Percentiles rank a stretch among this genome's conserved stretches.
phyloP scores from a whole-genome alignment of 768 basidiomycete species.

The Boletus rubescentipes region DNA sequence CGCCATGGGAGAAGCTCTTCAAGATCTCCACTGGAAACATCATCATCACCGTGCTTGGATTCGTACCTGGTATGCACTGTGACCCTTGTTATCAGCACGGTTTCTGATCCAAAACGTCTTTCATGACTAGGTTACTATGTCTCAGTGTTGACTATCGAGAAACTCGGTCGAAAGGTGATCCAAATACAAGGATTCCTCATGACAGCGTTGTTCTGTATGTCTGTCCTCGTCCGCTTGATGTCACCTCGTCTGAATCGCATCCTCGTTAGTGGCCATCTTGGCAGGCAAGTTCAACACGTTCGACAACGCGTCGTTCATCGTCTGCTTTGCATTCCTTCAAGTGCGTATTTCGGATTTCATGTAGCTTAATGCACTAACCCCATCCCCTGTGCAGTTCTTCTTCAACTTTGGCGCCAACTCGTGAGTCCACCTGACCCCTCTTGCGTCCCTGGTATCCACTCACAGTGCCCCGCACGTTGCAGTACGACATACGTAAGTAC shows the following conservation, averaged over 20 bases:
- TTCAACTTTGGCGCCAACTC: slow-evolving; percentile 81
- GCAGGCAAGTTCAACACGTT: slow-evolving; percentile 63
- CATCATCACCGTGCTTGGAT: slow-evolving; percentile 73
- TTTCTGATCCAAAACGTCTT: not conserved
- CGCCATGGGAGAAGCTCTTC: slow-evolving; percentile 65
- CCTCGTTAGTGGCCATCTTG: slow-evolving; percentile 55
- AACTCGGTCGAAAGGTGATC: slow-evolving; percentile 71
- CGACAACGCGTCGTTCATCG: slow-evolving; percentile 60
- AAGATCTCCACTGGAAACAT: slow-evolving; percentile 65
- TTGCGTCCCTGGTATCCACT: not conserved
- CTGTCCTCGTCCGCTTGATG: not conserved
- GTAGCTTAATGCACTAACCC: not conserved
- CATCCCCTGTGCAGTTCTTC: slow-evolving; percentile 51
- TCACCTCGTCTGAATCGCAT: not conserved
- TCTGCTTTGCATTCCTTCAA: slow-evolving; percentile 70
- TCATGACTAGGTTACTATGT: slow-evolving; percentile 59
- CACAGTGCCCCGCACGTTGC: not conserved
- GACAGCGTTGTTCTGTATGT: slow-evolving; percentile 63
- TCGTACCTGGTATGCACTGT: slow-evolving; percentile 59
- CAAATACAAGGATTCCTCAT: slow-evolving; percentile 75
- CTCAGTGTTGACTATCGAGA: slow-evolving; percentile 67
- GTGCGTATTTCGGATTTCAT: slow-evolving; percentile 21
- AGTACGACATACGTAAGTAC: slow-evolving; percentile 53
- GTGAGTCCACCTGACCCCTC: slow-evolving; percentile 32
- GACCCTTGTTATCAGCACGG: not conserved